Percentiles rank a stretch among this genome's conserved stretches.
Conservation (phyloP, 305 asterid genomes). For the Solanum hybrid region DNA sequence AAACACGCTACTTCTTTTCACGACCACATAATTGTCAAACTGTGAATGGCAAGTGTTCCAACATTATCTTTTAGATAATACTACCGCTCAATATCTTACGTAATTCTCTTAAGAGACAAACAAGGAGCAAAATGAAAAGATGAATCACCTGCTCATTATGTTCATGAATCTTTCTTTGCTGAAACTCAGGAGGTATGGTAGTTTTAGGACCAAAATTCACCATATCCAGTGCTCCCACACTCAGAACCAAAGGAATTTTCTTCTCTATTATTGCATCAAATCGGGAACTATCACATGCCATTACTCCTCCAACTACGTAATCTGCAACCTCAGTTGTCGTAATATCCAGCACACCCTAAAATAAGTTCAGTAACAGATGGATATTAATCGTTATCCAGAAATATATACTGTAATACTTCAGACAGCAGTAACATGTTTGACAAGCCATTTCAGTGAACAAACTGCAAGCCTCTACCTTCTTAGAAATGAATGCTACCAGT, state of each 20-base stretch:
- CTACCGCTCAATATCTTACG: background rate
- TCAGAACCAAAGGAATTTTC: slow-evolving; percentile 80
- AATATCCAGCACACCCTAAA: slow-evolving; percentile 85
- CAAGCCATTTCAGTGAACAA: background rate
- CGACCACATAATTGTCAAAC: background rate
- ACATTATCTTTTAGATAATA: background rate
- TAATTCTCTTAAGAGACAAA: background rate
- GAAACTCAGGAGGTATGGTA: slow-evolving; percentile 69
- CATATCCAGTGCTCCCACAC: slow-evolving; percentile 94
- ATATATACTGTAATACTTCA: background rate
- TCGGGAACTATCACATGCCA: slow-evolving; percentile 86
- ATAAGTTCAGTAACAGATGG: background rate
- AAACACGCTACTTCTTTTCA: background rate
- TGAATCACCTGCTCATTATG: slow-evolving; percentile 76
- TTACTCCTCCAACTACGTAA: slow-evolving; percentile 80
- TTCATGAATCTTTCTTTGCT: slow-evolving; percentile 51
- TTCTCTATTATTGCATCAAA: slow-evolving; percentile 74
- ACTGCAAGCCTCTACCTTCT: background rate
- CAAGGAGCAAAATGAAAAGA: background rate
- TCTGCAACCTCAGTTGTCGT: slow-evolving; percentile 97
- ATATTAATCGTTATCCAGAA: background rate
- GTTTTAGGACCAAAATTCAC: slow-evolving; percentile 82
- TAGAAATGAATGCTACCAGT: background rate
- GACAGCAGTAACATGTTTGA: background rate
- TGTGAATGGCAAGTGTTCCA: background rate